Evolutionary conservation across 1,284 basidiomycete species (phyloP), one percentile per base, ranked within the genome.

Genomic region (Lentinula novae-zelandiae): DNA sequence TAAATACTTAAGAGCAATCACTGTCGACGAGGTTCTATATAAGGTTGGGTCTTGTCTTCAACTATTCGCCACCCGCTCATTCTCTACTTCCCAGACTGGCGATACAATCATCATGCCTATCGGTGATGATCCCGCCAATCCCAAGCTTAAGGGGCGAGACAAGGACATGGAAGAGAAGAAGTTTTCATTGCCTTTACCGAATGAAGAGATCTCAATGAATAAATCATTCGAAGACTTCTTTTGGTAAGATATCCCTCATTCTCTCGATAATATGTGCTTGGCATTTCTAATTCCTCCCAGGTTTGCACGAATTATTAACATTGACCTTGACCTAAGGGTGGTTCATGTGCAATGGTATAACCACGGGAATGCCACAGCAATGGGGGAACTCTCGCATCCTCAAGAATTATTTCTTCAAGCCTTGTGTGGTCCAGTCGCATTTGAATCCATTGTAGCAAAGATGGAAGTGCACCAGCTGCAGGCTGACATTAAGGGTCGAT

Each of bases 261-360:
- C 49, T 15, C 9, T 8, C 2, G 22, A 20, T 17, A 17, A 22
- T 20, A 22, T 20, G 15, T 27, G 52, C 51, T 34, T 6, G 49
- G 40, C 15, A 12, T 59, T 57, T 48, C n/a, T 38, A 1, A 27
- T 60, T 2, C 61, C 53, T 13, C 50, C 31, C 58, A 91, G 90
- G 87, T 89, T 91, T 70, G 88, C 77, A 0, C 77, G 76, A 64
- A 84, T 92, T 31, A 67, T 86, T 0, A 80, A 76, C 57, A 79
- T 89, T 55, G 70, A 80, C 22, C 68, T 71, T 27, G 74, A 79
- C 38, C 59, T 72, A 0, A 68, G 78, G 58, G 70, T 64, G 1
- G 78, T 80, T 0, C 90, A 92, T 70, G 70, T 89, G 4, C 86
- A 84, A 46, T 92, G 88, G 87, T 82, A 87, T 36, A 79, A 87